These are phyloP conservation scores for Flaveria bidentis DNA, from an alignment of 129 eudicot genomes.

Conservation along the genomic window DNA sequence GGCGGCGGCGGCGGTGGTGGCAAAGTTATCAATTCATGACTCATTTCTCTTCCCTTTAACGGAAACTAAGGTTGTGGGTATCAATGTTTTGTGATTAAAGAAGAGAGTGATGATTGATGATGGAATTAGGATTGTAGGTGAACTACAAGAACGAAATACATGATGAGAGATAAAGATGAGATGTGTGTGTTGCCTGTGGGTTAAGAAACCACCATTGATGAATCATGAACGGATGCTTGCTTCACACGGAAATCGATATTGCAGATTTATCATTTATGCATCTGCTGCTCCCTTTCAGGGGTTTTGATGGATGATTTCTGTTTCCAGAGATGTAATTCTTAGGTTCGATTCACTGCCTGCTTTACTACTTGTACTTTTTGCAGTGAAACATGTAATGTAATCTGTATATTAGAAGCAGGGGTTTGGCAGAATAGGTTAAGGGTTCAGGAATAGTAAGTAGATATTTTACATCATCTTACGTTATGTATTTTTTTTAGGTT, in stretches of 20 bases:
- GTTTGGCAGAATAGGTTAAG: conserved; percentile 11
- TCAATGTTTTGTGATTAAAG: conserved; percentile 3
- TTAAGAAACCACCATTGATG: conserved; percentile 45
- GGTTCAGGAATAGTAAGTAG: background rate
- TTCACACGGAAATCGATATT: conserved; percentile 75
- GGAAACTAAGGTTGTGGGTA: conserved; percentile 8
- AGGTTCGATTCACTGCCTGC: background rate
- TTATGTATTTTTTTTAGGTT: background rate
- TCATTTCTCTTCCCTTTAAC: conserved; percentile 35
- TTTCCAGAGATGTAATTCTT: background rate
- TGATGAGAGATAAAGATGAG: conserved; percentile 17
- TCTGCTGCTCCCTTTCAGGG: conserved; percentile 29
- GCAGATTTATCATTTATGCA: conserved; percentile 13
- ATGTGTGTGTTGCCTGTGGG: conserved; percentile 38
- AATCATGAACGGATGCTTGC: conserved; percentile 55
- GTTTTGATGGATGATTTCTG: conserved; percentile 12
- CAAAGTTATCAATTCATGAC: conserved; percentile 44
- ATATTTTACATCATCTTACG: conserved; percentile 10
- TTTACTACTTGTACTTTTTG: background rate
- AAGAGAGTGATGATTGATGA: background rate
- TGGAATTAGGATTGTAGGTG: conserved; percentile 32
- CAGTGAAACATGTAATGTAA: background rate
- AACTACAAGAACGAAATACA: background rate
- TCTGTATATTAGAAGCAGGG: background rate
- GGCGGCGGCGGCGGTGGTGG: conserved; percentile 5